These are phyloP conservation scores for Corymbia calophylla DNA, from an alignment of 441 rosid genomes.

Conservation along the genomic window DNA sequence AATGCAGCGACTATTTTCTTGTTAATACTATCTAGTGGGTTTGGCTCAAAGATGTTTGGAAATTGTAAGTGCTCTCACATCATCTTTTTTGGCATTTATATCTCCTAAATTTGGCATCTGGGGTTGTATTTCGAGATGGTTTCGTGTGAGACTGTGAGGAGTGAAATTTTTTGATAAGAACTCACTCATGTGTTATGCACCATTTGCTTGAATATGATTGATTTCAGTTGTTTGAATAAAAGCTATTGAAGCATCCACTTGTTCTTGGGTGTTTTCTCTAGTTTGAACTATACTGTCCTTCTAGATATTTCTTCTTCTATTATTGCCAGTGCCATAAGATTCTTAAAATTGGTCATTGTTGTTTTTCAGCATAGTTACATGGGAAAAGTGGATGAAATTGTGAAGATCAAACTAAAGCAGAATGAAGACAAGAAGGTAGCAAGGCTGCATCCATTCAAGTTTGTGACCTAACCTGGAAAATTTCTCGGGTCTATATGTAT, in stretches of 20 bases:
- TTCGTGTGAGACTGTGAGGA: background rate
- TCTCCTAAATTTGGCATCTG: background rate
- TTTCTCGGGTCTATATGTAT: constrained; percentile 1
- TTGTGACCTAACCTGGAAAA: constrained; percentile 13
- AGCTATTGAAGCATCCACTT: background rate
- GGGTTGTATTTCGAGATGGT: background rate
- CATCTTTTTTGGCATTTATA: background rate
- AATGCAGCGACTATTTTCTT: background rate
- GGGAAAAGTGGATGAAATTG: constrained; percentile 49
- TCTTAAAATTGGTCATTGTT: background rate
- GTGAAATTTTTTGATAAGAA: background rate
- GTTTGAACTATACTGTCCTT: background rate
- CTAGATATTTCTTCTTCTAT: background rate
- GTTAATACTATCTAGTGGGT: background rate
- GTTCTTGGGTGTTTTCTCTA: background rate
- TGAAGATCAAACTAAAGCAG: constrained; percentile 69
- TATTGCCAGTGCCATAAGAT: background rate
- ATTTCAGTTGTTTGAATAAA: background rate
- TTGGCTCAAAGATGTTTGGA: background rate
- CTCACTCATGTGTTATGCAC: background rate
- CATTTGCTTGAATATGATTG: background rate
- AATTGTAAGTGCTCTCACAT: background rate
- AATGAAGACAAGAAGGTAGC: constrained; percentile 62
- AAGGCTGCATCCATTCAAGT: constrained; percentile 62
- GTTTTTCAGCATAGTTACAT: constrained; percentile 38